Percentiles rank a stretch among this genome's conserved stretches.
These are phyloP conservation scores for Tolypocladium ophioglossoides DNA, from an alignment of 2,329 filamentous ascomycete genomes.

Conservation along the genomic window DNA sequence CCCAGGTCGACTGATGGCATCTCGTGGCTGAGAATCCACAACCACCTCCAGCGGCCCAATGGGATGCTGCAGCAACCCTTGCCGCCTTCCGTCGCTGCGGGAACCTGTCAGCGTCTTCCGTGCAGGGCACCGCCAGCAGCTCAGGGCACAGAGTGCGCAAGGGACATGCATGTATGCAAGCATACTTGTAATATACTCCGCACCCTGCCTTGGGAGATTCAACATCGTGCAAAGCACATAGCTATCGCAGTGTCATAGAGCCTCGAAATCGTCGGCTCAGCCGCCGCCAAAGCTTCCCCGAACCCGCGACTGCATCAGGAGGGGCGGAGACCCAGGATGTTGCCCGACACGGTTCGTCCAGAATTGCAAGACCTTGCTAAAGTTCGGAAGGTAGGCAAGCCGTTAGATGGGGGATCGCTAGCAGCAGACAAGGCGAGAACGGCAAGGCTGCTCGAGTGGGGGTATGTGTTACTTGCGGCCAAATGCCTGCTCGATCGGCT, in stretches of 20 bases:
- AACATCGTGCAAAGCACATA: not conserved
- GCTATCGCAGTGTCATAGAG: not conserved
- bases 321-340: not conserved
- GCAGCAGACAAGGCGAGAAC: not conserved
- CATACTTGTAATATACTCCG: not conserved
- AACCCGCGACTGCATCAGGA: not conserved
- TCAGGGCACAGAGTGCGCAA: not conserved
- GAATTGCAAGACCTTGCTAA: not conserved
- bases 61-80: not conserved
- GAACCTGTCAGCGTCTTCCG: not conserved
- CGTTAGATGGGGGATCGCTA: not conserved
- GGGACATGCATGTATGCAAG: not conserved
- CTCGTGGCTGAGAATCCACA: not conserved
- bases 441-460: not conserved
- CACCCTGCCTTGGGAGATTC: not conserved
- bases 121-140: not conserved
- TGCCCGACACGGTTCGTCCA: not conserved
- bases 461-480: not conserved
- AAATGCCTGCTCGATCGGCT: not conserved
- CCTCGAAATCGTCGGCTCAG: not conserved
- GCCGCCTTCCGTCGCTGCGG: not conserved
- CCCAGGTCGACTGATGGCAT: no score
- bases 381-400: not conserved
- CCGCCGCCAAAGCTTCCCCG: not conserved
- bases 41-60: not conserved